Base-by-base conservation (phyloP, 345 rosid species). In the Corchorus capsularis region DNA sequence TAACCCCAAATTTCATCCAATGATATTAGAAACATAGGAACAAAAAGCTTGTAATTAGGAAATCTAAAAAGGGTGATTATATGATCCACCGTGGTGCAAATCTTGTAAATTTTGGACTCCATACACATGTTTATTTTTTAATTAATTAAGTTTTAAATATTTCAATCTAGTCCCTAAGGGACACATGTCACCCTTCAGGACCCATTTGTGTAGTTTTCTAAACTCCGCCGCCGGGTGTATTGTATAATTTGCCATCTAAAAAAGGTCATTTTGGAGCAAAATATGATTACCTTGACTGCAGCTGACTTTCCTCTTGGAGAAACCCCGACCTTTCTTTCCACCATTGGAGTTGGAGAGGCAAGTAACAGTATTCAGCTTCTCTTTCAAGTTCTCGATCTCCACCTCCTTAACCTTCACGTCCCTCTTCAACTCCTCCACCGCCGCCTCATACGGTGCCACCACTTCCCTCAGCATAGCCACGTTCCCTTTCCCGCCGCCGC, bases 391-490 rank as follows among this genome's bases (percentile, higher is more conserved):
- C 82, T 85, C 93, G 54, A 93, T 89, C 85, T 93, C 99, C 54
- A 52, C 81, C 43, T 85, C 89, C 79, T 87, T 90, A 8, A 82
- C 81, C 81, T 93, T 95, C 75, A 86, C 89, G 71, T 93, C 97
- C 87, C 77, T 93, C 92, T 86, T 89, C 84, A 95, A 78, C 76
- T 93, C 99, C 64, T 89, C 96, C 79, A 93, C 84, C 20, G 88
- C 92, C 9, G 96, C 99, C 79, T 95, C 97, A 52, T 95, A 95
- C 47, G 99, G 97, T 65, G 98, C 99, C 81, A 89, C 98, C 69
- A 88, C 90, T 80, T 93, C 94, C 78, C 94, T 93, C 81, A 95
- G 75, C 86, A 85, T 17, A 37, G 46, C 57, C 41, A 15, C 34
- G 39, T 34, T 6, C 9, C 39, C n/a, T 41, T 46, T 78, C 50